Conservation (phyloP, 2,329 filamentous ascomycete species). For the Fusarium nurragi region DNA sequence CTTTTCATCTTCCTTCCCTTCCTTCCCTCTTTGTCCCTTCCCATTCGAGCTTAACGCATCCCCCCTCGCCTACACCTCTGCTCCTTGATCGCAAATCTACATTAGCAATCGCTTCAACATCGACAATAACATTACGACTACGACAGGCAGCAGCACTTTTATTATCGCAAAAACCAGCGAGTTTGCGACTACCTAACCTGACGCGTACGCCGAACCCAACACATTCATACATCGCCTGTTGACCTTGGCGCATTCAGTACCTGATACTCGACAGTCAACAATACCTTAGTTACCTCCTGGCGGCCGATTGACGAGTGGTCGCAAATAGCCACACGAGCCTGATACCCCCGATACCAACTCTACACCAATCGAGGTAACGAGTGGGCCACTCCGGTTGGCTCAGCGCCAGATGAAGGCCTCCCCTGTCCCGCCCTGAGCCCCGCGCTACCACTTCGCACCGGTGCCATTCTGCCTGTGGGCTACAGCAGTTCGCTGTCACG, state of each 20-base stretch:
- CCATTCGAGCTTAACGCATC: neutral
- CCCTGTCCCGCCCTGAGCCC: slow-evolving; percentile 46
- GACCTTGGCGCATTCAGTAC: slow-evolving; percentile 9
- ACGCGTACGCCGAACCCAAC: slow-evolving; percentile 1
- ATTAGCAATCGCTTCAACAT: neutral
- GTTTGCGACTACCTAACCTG: slow-evolving; percentile 15
- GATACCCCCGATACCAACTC: slow-evolving; percentile 23
- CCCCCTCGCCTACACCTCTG: neutral
- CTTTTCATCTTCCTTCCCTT: neutral
- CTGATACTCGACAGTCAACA: slow-evolving; percentile 5
- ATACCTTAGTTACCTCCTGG: slow-evolving; percentile 10
- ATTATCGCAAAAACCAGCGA: slow-evolving; percentile 1
- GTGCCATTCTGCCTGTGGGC: slow-evolving; percentile 38
- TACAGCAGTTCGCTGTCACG: slow-evolving; percentile 35
- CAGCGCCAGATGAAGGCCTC: slow-evolving; percentile 46
- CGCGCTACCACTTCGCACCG: slow-evolving; percentile 43
- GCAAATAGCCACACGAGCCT: slow-evolving; percentile 25
- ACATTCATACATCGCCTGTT: neutral
- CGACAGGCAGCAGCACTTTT: slow-evolving; percentile 34
- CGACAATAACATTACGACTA: slow-evolving; percentile 20
- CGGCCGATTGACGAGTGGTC: slow-evolving; percentile 28
- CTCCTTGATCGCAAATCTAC: neutral
- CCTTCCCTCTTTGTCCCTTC: neutral
- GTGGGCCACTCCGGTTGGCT: slow-evolving; percentile 46
- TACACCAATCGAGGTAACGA: slow-evolving; percentile 32